phyloP scores from a whole-genome alignment of 768 basidiomycete genomes.

The Phylloporus sp. region DNA sequence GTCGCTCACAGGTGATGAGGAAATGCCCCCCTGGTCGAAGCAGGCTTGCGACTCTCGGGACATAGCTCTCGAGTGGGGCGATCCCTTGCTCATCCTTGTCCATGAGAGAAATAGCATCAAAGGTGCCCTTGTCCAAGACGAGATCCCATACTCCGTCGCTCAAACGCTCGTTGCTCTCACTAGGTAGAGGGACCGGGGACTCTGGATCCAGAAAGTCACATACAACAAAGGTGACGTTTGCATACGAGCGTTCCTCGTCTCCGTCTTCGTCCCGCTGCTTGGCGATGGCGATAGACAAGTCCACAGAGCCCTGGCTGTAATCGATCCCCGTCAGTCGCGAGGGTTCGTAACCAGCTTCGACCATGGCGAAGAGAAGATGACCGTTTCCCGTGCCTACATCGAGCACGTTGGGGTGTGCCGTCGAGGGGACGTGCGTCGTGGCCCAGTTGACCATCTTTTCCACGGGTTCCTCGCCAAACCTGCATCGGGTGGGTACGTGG shows the following conservation, averaged over 20 bases:
- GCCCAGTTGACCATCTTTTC: slow-evolving; percentile 81
- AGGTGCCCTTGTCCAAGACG: slow-evolving; percentile 83
- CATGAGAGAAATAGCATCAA: slow-evolving; percentile 76
- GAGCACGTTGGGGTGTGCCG: slow-evolving; percentile 47
- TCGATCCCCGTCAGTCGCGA: slow-evolving; percentile 60
- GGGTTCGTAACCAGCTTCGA: slow-evolving; percentile 58
- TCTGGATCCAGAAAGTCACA: slow-evolving; percentile 64
- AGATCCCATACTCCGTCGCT: slow-evolving; percentile 54
- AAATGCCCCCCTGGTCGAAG: slow-evolving; percentile 66
- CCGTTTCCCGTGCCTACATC: slow-evolving; percentile 85
- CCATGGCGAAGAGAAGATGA: slow-evolving; percentile 64
- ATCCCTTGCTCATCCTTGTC: slow-evolving; percentile 50
- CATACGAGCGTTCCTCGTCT: neutral
- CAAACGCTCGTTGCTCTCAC: neutral
- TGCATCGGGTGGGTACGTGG: slow-evolving; percentile 23
- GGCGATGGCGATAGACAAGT: slow-evolving; percentile 57
- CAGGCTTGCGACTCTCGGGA: slow-evolving; percentile 46
- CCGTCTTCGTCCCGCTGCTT: slow-evolving; percentile 28
- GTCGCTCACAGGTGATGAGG: slow-evolving; percentile 69
- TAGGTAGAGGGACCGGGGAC: slow-evolving; percentile 32
- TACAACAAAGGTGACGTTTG: slow-evolving; percentile 43
- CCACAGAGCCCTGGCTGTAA: slow-evolving; percentile 69
- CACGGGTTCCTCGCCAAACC: slow-evolving; percentile 76
- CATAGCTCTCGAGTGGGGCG: slow-evolving; percentile 56
- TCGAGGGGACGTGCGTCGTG: slow-evolving; percentile 46